Percentiles rank a stretch among this genome's conserved stretches.
Conservation (phyloP, 352 stramenopile genomes). For the Phytophthora idaei region DNA sequence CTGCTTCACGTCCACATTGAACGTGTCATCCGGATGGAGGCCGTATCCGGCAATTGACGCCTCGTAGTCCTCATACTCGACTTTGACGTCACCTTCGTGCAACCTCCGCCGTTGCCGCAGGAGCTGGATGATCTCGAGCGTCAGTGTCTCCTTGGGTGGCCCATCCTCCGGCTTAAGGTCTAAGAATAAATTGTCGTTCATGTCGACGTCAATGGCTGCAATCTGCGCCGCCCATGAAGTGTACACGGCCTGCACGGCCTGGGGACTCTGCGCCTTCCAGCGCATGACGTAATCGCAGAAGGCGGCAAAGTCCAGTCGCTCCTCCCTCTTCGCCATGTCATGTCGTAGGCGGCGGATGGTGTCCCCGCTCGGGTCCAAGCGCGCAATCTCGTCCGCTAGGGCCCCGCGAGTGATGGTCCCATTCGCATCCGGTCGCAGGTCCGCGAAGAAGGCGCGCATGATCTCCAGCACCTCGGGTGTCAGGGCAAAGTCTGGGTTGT, state of each 20-base stretch:
- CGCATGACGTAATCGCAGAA: constrained; percentile 84
- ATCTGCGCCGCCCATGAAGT: constrained; percentile 78
- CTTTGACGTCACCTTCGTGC: constrained; percentile 17
- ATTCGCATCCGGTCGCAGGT: constrained; percentile 54
- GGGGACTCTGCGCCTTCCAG: constrained; percentile 76
- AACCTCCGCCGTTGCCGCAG: constrained; percentile 31
- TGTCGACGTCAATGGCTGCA: constrained; percentile 69
- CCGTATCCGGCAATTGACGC: constrained; percentile 30
- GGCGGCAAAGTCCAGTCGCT: constrained; percentile 67
- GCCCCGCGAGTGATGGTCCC: constrained; percentile 59
- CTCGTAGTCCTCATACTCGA: constrained; percentile 33
- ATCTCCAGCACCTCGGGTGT: constrained; percentile 83
- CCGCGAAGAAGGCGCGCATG: constrained; percentile 80
- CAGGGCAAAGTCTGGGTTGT: constrained; percentile 86
- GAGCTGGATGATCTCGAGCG: constrained; percentile 39
- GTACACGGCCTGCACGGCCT: constrained; percentile 75
- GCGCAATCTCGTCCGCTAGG: constrained; percentile 69
- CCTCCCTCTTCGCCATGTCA: constrained; percentile 41
- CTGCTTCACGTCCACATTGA: constrained; percentile 17
- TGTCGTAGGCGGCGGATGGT: constrained; percentile 49
- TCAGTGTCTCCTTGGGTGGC: constrained; percentile 36
- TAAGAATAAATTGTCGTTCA: constrained; percentile 76
- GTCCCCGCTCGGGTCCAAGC: constrained; percentile 62
- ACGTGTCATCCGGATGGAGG: constrained; percentile 22
- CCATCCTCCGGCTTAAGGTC: constrained; percentile 51